A percentile compares a stretch with the other conserved stretches of the same genome.
These are phyloP conservation scores for Daldinia concentrica DNA, from an alignment of 495 filamentous ascomycete genomes.

Conservation along the genomic window DNA sequence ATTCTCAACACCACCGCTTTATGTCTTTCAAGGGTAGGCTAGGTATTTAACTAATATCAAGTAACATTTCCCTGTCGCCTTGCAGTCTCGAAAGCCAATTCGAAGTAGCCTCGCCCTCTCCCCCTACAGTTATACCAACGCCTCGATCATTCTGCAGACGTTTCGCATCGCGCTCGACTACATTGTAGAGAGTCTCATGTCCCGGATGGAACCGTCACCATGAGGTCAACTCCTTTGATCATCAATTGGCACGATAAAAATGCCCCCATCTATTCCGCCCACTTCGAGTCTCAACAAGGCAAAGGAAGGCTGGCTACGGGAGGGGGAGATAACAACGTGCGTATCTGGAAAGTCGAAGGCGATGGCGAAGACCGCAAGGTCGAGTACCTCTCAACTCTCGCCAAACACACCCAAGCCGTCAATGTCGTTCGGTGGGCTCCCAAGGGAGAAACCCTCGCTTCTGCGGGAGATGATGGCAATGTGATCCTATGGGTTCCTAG, in stretches of 20 bases:
- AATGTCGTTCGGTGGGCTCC: constrained; percentile 98
- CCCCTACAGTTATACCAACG: neutral
- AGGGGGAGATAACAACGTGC: constrained; percentile 96
- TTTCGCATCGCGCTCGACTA: constrained; percentile 4
- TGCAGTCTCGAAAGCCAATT: constrained; percentile 15
- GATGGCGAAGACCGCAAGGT: constrained; percentile 89
- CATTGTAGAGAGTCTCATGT: constrained; percentile 24
- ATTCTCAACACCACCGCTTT: neutral
- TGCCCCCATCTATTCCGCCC: constrained; percentile 91
- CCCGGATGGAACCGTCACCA: constrained; percentile 56
- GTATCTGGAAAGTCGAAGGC: constrained; percentile 91
- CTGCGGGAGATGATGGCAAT: constrained; percentile 96
- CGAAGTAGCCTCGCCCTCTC: constrained; percentile 24
- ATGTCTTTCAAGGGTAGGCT: neutral
- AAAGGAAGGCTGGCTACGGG: constrained; percentile 93
- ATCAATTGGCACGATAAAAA: constrained; percentile 97
- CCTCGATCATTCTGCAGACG: neutral
- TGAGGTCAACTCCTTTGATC: constrained; percentile 91
- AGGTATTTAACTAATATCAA: constrained; percentile 14
- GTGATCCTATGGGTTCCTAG: constrained; percentile 94
- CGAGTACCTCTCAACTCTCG: constrained; percentile 87
- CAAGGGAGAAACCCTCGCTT: constrained; percentile 91
- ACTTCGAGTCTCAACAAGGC: constrained; percentile 88
- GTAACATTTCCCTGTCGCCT: constrained; percentile 3
- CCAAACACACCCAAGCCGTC: constrained; percentile 95